Evolutionary conservation across 305 asterid genomes (phyloP).

Genomic region (Rubia tinctorum): DNA sequence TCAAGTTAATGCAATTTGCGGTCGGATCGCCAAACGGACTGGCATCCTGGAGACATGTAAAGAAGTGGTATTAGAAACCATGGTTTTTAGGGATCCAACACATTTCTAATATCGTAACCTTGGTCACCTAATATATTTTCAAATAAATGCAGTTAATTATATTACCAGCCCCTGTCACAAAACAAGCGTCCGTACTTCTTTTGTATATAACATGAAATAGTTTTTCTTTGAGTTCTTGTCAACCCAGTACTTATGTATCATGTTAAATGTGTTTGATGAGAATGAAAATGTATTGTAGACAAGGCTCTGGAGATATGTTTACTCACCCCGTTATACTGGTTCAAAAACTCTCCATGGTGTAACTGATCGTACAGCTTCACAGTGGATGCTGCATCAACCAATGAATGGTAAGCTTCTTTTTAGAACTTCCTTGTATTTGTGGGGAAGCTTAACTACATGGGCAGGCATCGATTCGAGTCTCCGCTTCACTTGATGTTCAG

Average conservation of each 20-base stretch:
- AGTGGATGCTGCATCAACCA: conserved; percentile 42
- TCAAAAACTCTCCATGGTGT: conserved; percentile 54
- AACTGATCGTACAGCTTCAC: conserved; percentile 55
- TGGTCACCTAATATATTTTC: no score
- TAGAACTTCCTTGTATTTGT: conserved; percentile 48
- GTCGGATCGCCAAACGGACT: no score
- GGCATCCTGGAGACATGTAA: no score
- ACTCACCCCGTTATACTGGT: conserved; percentile 65
- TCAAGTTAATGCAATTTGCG: no score
- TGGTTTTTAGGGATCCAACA: no score
- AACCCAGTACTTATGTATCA: conserved; percentile 69
- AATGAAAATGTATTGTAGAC: not conserved
- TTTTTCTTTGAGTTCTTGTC: conserved; percentile 44
- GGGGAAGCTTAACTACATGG: conserved; percentile 39
- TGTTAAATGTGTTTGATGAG: conserved; percentile 5
- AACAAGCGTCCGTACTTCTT: no score
- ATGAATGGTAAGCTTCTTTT: conserved; percentile 50
- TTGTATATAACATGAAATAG: conserved; percentile 69
- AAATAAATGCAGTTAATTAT: no score
- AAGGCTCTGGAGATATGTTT: not conserved
- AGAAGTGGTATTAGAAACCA: no score
- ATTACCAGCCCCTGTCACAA: no score
- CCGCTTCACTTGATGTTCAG: conserved; percentile 28
- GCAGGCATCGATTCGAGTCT: conserved; percentile 10
- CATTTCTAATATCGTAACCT: no score